Base-by-base conservation (phyloP, 805 yeast species). In the Saturnispora ahearnii region DNA sequence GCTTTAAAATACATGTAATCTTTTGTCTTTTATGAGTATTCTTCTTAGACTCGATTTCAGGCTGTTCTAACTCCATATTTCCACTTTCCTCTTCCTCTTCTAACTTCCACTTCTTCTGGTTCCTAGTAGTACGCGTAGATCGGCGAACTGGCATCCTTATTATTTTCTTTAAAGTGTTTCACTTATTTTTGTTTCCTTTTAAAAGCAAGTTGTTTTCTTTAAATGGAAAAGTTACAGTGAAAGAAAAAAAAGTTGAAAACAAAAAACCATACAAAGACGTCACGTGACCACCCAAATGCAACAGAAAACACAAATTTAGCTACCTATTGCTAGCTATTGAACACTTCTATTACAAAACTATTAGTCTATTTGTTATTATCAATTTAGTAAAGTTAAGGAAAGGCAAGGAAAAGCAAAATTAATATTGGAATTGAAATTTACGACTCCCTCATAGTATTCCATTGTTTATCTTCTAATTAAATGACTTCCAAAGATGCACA, bases 21-120 rank as follows among this genome's bases (percentile, higher is more conserved):
- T 31, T 42, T 15, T 28, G 24, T n/a, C 15, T 29, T 42, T 31
- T 42, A 28, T 29, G 26, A 9, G 26, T 42, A 10, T 41, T 41
- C 11, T 26, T n/a, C n/a, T 36, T 22, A 2, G 7, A 18, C 24
- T 36, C 21, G 21, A 12, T 26, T 38, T 12, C 28, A 22, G 30
- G 9, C 6, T 11, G 26, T 38, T 38, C 18, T 12, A 12, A 12
- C 30, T 38, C 21, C 30, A 24, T 4, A 22, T 24, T 26, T 13
- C 24, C 8, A 38, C n/a, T 22, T 22, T 41, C 41, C 36, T 48
- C 32, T 43, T 42, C 28, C 28, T 44, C 56, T 11, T 51, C 53
- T 33, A 22, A 33, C 15, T 46, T 42, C 30, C 45, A 42, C 26
- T 77, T 53, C 70, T 73, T 34, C 68, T 73, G 9, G 70, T 59